phyloP scores from a whole-genome alignment of 2,329 filamentous ascomycete species.

The Bipolaris zeicola region DNA sequence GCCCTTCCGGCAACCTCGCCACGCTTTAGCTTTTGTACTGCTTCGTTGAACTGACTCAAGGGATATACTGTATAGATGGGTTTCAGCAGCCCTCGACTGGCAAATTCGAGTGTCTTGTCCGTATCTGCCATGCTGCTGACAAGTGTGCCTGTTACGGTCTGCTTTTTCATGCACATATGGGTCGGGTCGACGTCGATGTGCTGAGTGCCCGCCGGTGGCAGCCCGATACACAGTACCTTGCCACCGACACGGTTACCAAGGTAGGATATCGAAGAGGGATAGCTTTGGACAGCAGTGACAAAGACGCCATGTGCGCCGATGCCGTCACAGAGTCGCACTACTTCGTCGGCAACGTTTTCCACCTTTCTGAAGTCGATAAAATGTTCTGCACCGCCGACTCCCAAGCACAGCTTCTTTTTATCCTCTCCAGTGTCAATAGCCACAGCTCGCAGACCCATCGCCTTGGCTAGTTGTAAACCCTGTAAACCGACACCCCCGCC shows the following conservation, averaged over 20 bases:
- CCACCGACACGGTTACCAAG: constrained; percentile 56
- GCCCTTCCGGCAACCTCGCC: constrained; percentile 60
- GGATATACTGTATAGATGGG: constrained; percentile 57
- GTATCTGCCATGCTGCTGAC: constrained; percentile 57
- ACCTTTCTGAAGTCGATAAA: constrained; percentile 49
- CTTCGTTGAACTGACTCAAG: constrained; percentile 56
- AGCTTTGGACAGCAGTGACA: constrained; percentile 45
- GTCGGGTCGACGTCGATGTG: constrained; percentile 45
- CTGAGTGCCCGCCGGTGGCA: constrained; percentile 41
- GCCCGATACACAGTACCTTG: constrained; percentile 60
- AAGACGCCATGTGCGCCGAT: constrained; percentile 49
- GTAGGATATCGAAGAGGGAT: constrained; percentile 35
- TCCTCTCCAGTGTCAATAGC: constrained; percentile 46
- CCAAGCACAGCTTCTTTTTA: constrained; percentile 43
- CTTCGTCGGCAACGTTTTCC: constrained; percentile 41
- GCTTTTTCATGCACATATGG: constrained; percentile 45
- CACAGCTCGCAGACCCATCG: constrained; percentile 47
- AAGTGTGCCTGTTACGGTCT: constrained; percentile 46
- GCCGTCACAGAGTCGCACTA: constrained; percentile 42
- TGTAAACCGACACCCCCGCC: constrained; percentile 64
- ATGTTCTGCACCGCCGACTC: constrained; percentile 42
- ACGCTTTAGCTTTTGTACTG: constrained; percentile 56
- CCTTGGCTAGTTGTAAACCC: constrained; percentile 56
- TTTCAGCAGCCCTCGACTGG: constrained; percentile 56
- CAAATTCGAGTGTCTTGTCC: constrained; percentile 56